phyloP scores from a whole-genome alignment of 2,329 filamentous ascomycete species.

The Venturia aucupariae region DNA sequence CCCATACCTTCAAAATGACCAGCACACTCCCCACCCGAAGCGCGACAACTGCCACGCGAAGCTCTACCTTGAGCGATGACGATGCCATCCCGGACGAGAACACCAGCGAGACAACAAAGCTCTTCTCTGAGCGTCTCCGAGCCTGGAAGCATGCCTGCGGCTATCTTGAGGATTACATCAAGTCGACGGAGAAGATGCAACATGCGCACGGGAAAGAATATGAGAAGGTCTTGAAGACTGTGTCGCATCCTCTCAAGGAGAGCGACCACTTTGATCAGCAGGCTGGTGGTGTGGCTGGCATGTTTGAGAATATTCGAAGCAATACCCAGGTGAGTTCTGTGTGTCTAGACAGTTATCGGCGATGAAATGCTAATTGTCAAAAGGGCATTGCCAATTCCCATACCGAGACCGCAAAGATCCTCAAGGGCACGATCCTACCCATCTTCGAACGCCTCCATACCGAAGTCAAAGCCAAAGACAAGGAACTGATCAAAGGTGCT shows the following conservation, averaged over 20 bases:
- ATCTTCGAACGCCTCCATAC: conserved; percentile 85
- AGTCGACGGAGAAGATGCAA: conserved; percentile 76
- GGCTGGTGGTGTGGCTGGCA: conserved; percentile 74
- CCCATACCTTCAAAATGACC: background rate
- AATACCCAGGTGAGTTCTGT: conserved; percentile 63
- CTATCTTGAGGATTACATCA: conserved; percentile 85
- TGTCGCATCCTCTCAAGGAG: conserved; percentile 77
- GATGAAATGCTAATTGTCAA: conserved; percentile 1
- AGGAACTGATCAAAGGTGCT: conserved; percentile 75
- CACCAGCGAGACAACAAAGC: conserved; percentile 41
- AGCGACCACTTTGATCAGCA: conserved; percentile 88
- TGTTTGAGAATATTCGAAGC: conserved; percentile 88
- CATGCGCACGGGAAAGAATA: conserved; percentile 85
- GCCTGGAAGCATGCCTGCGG: conserved; percentile 94
- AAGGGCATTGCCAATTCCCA: conserved; percentile 84
- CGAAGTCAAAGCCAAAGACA: conserved; percentile 93
- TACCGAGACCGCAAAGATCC: conserved; percentile 79
- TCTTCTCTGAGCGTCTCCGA: conserved; percentile 78
- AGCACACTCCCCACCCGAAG: conserved; percentile 11
- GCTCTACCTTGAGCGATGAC: conserved; percentile 26
- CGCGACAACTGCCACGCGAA: conserved; percentile 5
- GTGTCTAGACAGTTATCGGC: background rate
- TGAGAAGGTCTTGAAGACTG: conserved; percentile 87
- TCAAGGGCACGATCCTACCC: conserved; percentile 78
- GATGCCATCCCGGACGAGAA: conserved; percentile 41